Evolutionary conservation across 148 eudicot species (phyloP).

Genomic region (Spergularia marina): DNA sequence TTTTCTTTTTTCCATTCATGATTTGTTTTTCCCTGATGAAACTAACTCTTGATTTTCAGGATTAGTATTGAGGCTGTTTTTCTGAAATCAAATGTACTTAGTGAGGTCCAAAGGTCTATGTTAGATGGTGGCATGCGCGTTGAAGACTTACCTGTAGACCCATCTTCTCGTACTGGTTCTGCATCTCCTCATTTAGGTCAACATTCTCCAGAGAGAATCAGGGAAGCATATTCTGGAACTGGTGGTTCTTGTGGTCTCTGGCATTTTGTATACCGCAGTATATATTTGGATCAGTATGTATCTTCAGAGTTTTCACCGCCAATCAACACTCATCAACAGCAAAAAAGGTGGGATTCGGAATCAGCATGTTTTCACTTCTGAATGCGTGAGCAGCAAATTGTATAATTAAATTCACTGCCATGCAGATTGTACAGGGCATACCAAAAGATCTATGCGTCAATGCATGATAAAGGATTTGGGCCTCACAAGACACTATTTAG

Average conservation of each 20-base stretch:
- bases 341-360: constrained; percentile 61
- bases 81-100: constrained; percentile 79
- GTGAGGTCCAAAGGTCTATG: constrained; percentile 85
- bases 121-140: constrained; percentile 91
- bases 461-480: constrained; percentile 79
- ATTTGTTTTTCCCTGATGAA: background rate
- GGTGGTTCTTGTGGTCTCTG: constrained; percentile 97
- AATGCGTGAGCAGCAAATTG: background rate
- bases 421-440: constrained; percentile 89
- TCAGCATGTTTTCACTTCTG: constrained; percentile 5
- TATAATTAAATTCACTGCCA: constrained; percentile 5
- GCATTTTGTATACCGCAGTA: constrained; percentile 91
- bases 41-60: constrained; percentile 35
- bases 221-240: constrained; percentile 47
- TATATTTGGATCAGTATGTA: constrained; percentile 83
- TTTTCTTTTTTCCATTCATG: background rate
- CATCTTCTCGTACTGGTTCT: constrained; percentile 58
- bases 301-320: constrained; percentile 92
- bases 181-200: constrained; percentile 71
- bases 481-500: constrained; percentile 97
- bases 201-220: constrained; percentile 45
- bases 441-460: constrained; percentile 79
- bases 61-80: constrained; percentile 74
- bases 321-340: constrained; percentile 64
- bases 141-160: constrained; percentile 73